A percentile compares a stretch with the other conserved stretches of the same genome.
Conservation (phyloP, 176 grass and related monocot genomes). For the Luzula sylvatica region DNA sequence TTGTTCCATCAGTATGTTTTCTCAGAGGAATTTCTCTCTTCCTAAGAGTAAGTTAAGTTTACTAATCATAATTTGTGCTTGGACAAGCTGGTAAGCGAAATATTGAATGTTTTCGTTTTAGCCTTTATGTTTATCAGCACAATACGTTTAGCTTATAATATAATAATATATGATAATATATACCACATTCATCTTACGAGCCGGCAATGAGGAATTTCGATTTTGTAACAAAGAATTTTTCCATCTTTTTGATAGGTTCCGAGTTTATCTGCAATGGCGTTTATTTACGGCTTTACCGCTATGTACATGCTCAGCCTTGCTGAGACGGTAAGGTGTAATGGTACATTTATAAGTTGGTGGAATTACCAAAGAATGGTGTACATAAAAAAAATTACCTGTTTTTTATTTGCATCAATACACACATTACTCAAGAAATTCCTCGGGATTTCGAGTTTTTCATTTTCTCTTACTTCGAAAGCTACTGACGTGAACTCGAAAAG, state of each 20-base stretch:
- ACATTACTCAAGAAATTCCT: slow-evolving; percentile 29
- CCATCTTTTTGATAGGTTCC: slow-evolving; percentile 28
- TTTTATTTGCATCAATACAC: slow-evolving; percentile 33
- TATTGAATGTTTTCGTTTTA: neutral
- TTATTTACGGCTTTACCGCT: slow-evolving; percentile 32
- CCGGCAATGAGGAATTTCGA: too few relatives aligned
- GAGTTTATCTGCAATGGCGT: slow-evolving; percentile 45
- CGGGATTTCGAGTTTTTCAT: slow-evolving; percentile 34
- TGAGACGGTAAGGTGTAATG: slow-evolving; percentile 31
- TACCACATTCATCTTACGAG: too few relatives aligned
- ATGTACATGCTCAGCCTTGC: slow-evolving; percentile 33
- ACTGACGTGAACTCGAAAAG: slow-evolving; percentile 18
- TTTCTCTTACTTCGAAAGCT: slow-evolving; percentile 45
- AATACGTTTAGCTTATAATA: neutral
- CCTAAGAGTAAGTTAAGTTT: slow-evolving; percentile 35
- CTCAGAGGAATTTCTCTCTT: slow-evolving; percentile 54
- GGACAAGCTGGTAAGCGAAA: neutral
- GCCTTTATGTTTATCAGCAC: neutral
- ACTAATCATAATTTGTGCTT: slow-evolving; percentile 3
- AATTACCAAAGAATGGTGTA: slow-evolving; percentile 65
- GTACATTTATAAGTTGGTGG: slow-evolving; percentile 50
- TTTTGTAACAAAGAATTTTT: slow-evolving; percentile 12
- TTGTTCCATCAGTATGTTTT: slow-evolving; percentile 56
- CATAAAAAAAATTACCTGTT: slow-evolving; percentile 49
- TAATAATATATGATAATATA: too few relatives aligned